Conservation (phyloP, 345 rosid species). For the Luvunga scandens region DNA sequence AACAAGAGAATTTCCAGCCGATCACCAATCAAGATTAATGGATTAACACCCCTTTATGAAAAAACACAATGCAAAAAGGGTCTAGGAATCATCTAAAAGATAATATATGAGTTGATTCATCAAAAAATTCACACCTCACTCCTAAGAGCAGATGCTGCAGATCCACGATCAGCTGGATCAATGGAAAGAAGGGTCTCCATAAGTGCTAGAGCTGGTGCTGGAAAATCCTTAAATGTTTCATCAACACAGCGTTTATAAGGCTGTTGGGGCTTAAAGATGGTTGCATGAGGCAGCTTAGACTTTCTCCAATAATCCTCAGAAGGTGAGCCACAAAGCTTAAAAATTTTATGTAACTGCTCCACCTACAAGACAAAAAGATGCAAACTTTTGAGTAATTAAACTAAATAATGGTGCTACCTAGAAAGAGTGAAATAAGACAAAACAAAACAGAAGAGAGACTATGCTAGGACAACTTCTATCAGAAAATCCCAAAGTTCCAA, state of each 20-base stretch:
- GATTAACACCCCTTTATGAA: background rate
- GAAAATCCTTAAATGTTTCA: conserved; percentile 93
- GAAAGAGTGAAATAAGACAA: background rate
- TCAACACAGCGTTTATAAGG: conserved; percentile 90
- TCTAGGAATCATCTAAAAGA: background rate
- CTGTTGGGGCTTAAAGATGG: conserved; percentile 94
- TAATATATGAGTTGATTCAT: conserved; percentile 5
- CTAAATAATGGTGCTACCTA: background rate
- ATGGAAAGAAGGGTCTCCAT: conserved; percentile 84
- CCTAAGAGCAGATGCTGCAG: conserved; percentile 73
- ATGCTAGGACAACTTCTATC: background rate
- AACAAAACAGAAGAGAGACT: background rate
- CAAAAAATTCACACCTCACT: conserved; percentile 59
- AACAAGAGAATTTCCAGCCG: background rate
- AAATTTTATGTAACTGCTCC: conserved; percentile 97
- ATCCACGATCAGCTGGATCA: conserved; percentile 91
- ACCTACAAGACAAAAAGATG: conserved; percentile 50
- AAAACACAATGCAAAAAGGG: background rate
- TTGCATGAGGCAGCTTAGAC: conserved; percentile 95
- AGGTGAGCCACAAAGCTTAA: conserved; percentile 98
- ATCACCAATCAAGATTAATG: background rate
- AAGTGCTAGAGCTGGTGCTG: conserved; percentile 78
- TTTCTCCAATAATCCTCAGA: conserved; percentile 93
- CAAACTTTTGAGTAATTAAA: background rate
- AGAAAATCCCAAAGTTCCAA: background rate